A percentile compares a stretch with the other conserved stretches of the same genome.
Evolutionary conservation across 306 rosid genomes (phyloP).

Genomic region (Inga leiocalycina): DNA sequence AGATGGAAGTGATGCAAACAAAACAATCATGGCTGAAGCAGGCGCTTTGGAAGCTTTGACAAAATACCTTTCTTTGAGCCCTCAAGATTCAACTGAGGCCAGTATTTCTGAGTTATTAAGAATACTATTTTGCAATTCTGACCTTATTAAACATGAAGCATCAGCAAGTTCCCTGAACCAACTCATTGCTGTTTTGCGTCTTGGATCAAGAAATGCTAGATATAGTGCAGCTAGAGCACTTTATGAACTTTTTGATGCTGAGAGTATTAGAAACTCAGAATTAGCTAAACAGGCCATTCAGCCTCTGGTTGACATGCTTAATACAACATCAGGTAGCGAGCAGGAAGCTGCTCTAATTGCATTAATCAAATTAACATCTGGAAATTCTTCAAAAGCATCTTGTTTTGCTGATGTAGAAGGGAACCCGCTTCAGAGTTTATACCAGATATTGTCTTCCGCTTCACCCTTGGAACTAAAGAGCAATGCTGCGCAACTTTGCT

Average conservation of each 20-base stretch:
- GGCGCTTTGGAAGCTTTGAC: conserved; percentile 95
- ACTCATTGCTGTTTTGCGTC: conserved; percentile 91
- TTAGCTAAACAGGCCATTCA: conserved; percentile 83
- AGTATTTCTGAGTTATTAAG: conserved; percentile 79
- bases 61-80: conserved; percentile 95
- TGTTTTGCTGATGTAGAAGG: conserved; percentile 80
- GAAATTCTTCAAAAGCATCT: conserved; percentile 63
- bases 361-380: conserved; percentile 76
- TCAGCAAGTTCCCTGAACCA: conserved; percentile 82
- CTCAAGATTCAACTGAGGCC: conserved; percentile 93
- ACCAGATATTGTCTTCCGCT: conserved; percentile 71
- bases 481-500: conserved; percentile 84
- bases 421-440: conserved; percentile 73
- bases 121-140: conserved; percentile 83
- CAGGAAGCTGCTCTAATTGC: conserved; percentile 90
- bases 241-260: conserved; percentile 73
- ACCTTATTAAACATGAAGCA: conserved; percentile 81
- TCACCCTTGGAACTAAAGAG: conserved; percentile 77
- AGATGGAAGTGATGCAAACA: conserved; percentile 84
- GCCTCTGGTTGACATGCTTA: conserved; percentile 93
- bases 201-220: conserved; percentile 97
- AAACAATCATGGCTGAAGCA: conserved; percentile 88
- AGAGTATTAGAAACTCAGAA: conserved; percentile 74
- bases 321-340: conserved; percentile 75
- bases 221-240: conserved; percentile 92